phyloP scores from a whole-genome alignment of 2,329 filamentous ascomycete genomes.

The Alternaria sp. region DNA sequence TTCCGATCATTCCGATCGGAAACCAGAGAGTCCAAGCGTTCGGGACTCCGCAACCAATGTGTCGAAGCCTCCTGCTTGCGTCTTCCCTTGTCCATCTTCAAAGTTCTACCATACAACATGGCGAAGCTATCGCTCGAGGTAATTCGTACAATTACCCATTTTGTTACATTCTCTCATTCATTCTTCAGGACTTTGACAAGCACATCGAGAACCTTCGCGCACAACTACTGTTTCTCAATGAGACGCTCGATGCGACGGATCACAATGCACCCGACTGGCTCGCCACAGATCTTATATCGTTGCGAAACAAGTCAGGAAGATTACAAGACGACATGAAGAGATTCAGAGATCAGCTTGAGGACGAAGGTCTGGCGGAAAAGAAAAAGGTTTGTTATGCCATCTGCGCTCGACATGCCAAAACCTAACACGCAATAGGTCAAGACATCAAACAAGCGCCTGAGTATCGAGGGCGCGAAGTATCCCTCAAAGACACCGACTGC shows the following conservation, averaged over 20 bases:
- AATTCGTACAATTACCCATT: conserved; percentile 17
- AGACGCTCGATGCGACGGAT: conserved; percentile 46
- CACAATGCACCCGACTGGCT: conserved; percentile 49
- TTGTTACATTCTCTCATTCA: conserved; percentile 22
- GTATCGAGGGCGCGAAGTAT: conserved; percentile 36
- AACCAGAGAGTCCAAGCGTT: conserved; percentile 11
- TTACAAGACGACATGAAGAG: conserved; percentile 48
- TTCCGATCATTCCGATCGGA: conserved; percentile 18
- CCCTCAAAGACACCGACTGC: conserved; percentile 8
- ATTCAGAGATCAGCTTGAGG: conserved; percentile 42
- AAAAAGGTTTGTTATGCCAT: conserved; percentile 30
- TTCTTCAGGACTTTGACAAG: conserved; percentile 42
- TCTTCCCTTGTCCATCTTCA: conserved; percentile 6
- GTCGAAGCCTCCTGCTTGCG: conserved; percentile 11
- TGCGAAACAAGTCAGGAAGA: conserved; percentile 46
- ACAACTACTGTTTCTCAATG: conserved; percentile 42
- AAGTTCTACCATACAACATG: conserved; percentile 29
- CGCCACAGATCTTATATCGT: conserved; percentile 45
- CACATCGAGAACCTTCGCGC: conserved; percentile 44
- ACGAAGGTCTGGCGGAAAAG: conserved; percentile 36
- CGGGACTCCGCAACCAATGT: conserved; percentile 20
- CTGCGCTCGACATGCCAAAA: background rate
- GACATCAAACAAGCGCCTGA: conserved; percentile 41
- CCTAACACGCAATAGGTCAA: conserved; percentile 25
- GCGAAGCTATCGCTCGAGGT: conserved; percentile 41